phyloP scores from a whole-genome alignment of 495 filamentous ascomycete species.

The Penicillium antarcticum region DNA sequence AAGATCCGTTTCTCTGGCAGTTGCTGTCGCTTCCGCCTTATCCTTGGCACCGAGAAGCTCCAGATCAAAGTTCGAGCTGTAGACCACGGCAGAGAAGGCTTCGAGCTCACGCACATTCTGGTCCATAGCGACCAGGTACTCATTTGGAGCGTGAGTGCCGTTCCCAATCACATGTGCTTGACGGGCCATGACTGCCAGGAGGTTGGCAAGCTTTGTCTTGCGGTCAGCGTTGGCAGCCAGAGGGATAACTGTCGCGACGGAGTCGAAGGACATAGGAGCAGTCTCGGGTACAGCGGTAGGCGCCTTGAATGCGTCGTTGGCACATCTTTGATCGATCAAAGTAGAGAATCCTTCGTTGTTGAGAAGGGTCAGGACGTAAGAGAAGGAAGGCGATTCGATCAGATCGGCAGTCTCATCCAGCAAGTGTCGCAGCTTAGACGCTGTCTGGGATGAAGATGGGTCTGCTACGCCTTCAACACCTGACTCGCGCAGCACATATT shows the following conservation, averaged over 20 bases:
- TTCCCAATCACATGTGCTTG: constrained; percentile 89
- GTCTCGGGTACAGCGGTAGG: constrained; percentile 42
- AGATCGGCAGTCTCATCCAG: constrained; percentile 94
- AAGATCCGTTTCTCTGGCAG: constrained; percentile 7
- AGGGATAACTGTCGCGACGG: constrained; percentile 39
- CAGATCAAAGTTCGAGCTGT: constrained; percentile 86
- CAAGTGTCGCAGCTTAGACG: constrained; percentile 71
- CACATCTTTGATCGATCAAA: constrained; percentile 75
- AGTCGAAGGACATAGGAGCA: constrained; percentile 40
- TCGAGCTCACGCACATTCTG: constrained; percentile 75
- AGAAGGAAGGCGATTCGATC: constrained; percentile 88
- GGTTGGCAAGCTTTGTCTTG: constrained; percentile 80
- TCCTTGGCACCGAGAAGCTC: constrained; percentile 40
- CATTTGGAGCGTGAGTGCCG: constrained; percentile 64
- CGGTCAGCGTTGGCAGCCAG: constrained; percentile 27
- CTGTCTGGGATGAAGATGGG: constrained; percentile 38
- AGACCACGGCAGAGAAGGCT: constrained; percentile 90
- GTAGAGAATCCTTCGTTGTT: constrained; percentile 84
- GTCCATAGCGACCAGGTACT: constrained; percentile 85
- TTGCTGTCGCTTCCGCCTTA: constrained; percentile 7
- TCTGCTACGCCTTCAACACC: constrained; percentile 62
- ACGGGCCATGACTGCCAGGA: constrained; percentile 78
- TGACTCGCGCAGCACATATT: constrained; percentile 76
- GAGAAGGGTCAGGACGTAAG: constrained; percentile 75
- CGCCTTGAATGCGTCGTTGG: constrained; percentile 70